phyloP scores from a whole-genome alignment of 805 yeast species.

The Teunomyces funiuensis region DNA sequence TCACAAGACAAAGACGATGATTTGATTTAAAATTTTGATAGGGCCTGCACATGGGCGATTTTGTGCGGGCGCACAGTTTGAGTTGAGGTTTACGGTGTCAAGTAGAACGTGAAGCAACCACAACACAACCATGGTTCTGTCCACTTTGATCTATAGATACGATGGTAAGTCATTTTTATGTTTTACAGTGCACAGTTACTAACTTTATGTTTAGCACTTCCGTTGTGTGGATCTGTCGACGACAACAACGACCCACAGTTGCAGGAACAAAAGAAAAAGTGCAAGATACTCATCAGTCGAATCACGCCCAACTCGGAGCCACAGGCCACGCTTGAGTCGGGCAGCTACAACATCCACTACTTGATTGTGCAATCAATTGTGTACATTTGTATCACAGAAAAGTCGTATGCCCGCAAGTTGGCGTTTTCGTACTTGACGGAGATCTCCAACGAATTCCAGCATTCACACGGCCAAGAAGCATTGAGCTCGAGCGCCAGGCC shows the following conservation, averaged over 20 bases:
- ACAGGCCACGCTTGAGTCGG: slow-evolving; percentile 81
- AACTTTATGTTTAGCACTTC: too few relatives aligned
- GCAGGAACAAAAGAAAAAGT: slow-evolving; percentile 77
- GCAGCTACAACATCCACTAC: slow-evolving; percentile 73
- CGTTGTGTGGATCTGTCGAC: slow-evolving; percentile 89
- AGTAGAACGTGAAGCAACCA: background rate
- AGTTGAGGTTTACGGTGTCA: background rate
- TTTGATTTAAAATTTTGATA: background rate
- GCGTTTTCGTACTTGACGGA: slow-evolving; percentile 87
- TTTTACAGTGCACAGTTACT: too few relatives aligned
- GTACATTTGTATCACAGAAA: slow-evolving; percentile 76
- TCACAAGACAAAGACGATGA: too few relatives aligned
- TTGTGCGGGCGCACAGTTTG: background rate
- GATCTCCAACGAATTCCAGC: slow-evolving; percentile 75
- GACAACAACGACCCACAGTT: slow-evolving; percentile 61
- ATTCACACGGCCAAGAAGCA: slow-evolving; percentile 71
- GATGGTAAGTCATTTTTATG: slow-evolving; percentile 65
- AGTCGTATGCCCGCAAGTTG: slow-evolving; percentile 79
- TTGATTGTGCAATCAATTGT: slow-evolving; percentile 62
- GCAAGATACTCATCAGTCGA: slow-evolving; percentile 72
- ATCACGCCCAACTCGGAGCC: slow-evolving; percentile 78
- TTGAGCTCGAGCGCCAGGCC: slow-evolving; percentile 72
- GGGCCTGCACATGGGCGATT: background rate
- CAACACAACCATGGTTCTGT: slow-evolving; percentile 51
- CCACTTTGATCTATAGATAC: slow-evolving; percentile 63